Base-by-base conservation (phyloP, 225 moss, liverwort and hornwort species). In the Marchantia paleacea region DNA sequence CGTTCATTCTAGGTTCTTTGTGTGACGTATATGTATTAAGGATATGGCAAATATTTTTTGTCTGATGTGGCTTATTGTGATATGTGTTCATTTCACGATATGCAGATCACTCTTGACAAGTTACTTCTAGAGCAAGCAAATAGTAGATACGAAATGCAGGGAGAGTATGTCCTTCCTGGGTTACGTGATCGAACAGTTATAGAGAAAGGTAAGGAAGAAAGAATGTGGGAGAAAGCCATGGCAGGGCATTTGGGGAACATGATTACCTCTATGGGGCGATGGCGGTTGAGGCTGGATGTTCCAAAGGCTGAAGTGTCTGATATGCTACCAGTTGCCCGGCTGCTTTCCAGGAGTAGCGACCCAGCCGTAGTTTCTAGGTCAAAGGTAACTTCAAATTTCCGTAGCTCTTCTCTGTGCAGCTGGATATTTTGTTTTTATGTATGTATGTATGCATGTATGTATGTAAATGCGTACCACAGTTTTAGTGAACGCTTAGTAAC, bases 211-310 rank as follows among this genome's bases (percentile, higher is more conserved):
- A 91, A 92, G 81, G 90, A 94, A 26, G 93, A 91, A 80, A 89
- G 91, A 78, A 83, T 93, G 85, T 84, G 90, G 89, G 93, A 94
- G 84, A 95, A 94, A 82, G 99, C 91, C 50, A 95, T 99, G 99
- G 95, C 90, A 82, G 99, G 99, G 53, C 91, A 99, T 78, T 80
- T 99, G 64, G 87, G 95, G 72, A 90, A 90, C 39, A 94, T 95
- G 82, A 99, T 99, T 52, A 99, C 94, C 55, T 94, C 99, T 57
- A 92, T 95, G 95, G 99, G 99, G 83, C 94, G 99, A 16, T 99
- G 99, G 99, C 90, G 94, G 64, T 84, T 99, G 79, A 90, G 91
- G 74, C 91, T 99, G 66, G 99, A 99, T 87, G 99, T 99, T 76
- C 94, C 94, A 79, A 89, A 82, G 83, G 99, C 94, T 55, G 99